phyloP scores from a whole-genome alignment of 371 early-diverging fungal species.

The Apophysomyces trapeziformis region DNA sequence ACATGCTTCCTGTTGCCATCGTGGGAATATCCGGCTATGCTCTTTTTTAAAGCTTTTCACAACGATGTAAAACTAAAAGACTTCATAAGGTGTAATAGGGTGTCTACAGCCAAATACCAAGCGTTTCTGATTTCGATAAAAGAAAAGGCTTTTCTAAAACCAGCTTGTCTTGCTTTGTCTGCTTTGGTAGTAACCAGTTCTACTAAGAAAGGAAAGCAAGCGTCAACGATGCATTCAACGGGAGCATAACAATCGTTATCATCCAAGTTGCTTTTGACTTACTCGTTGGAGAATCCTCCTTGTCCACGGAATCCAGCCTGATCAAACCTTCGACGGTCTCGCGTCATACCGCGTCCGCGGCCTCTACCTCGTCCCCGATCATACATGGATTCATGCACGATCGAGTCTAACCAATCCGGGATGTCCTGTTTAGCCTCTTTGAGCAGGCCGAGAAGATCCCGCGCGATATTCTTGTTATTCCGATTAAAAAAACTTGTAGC shows the following conservation, averaged over 20 bases:
- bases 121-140: background rate
- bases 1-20: too few relatives aligned
- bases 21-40: too few relatives aligned
- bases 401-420: constrained; percentile 65
- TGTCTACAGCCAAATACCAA: too few relatives aligned
- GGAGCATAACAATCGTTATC: background rate
- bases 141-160: background rate
- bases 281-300: background rate
- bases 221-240: too few relatives aligned
- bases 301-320: constrained; percentile 6
- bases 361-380: constrained; percentile 17
- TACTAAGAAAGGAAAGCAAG: background rate
- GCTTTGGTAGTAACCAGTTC: constrained; percentile 8
- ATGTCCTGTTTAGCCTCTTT: constrained; percentile 41
- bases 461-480: constrained; percentile 83
- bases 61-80: too few relatives aligned
- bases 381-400: constrained; percentile 14
- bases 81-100: too few relatives aligned
- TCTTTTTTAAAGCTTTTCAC: too few relatives aligned
- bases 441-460: constrained; percentile 74
- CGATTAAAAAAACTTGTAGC: constrained; percentile 95
- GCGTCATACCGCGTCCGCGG: constrained; percentile 13
- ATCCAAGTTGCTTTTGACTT: background rate
- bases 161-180: constrained; percentile 11
- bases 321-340: constrained; percentile 19